Evolutionary conservation across 495 filamentous ascomycete species (phyloP).

Genomic region (Penicillium parvum): DNA sequence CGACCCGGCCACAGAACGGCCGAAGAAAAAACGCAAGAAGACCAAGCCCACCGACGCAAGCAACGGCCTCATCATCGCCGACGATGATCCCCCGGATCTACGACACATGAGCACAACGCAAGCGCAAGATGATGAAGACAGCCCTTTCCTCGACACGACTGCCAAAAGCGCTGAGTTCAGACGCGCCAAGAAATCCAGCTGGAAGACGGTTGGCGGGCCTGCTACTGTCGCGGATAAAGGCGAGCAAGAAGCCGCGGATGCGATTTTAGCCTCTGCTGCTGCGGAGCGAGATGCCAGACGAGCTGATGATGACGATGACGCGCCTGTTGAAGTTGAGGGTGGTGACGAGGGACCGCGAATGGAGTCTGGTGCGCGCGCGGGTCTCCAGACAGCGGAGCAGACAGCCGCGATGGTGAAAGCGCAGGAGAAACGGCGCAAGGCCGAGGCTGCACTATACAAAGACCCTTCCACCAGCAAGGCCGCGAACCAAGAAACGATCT

Average conservation of each 20-base stretch:
- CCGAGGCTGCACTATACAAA: slow-evolving; percentile 39
- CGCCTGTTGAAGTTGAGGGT: slow-evolving; percentile 29
- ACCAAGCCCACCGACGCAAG: slow-evolving; percentile 57
- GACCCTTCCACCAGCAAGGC: slow-evolving; percentile 33
- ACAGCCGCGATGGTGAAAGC: slow-evolving; percentile 73
- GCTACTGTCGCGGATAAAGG: slow-evolving; percentile 35
- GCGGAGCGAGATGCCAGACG: slow-evolving; percentile 51
- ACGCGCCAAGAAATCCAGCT: slow-evolving; percentile 68
- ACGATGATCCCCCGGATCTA: slow-evolving; percentile 83
- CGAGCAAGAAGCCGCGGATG: slow-evolving; percentile 69
- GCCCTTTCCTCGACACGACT: slow-evolving; percentile 45
- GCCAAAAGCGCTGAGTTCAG: slow-evolving; percentile 64
- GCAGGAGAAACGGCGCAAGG: slow-evolving; percentile 52
- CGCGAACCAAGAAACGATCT: slow-evolving; percentile 71
- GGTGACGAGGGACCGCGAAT: slow-evolving; percentile 47
- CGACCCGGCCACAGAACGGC: slow-evolving; percentile 54
- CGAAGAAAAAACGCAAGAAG: slow-evolving; percentile 79
- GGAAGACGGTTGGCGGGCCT: slow-evolving; percentile 62
- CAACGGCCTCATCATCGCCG: slow-evolving; percentile 76
- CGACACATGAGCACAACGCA: slow-evolving; percentile 33
- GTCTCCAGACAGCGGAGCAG: slow-evolving; percentile 75
- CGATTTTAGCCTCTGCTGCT: slow-evolving; percentile 72
- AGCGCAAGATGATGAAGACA: slow-evolving; percentile 41
- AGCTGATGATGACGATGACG: slow-evolving; percentile 46
- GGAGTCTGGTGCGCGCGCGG: slow-evolving; percentile 80